Percentiles rank a stretch among this genome's conserved stretches.
Evolutionary conservation across 2,329 filamentous ascomycete species (phyloP).

Genomic region (Clarireedia homoeocarpa): DNA sequence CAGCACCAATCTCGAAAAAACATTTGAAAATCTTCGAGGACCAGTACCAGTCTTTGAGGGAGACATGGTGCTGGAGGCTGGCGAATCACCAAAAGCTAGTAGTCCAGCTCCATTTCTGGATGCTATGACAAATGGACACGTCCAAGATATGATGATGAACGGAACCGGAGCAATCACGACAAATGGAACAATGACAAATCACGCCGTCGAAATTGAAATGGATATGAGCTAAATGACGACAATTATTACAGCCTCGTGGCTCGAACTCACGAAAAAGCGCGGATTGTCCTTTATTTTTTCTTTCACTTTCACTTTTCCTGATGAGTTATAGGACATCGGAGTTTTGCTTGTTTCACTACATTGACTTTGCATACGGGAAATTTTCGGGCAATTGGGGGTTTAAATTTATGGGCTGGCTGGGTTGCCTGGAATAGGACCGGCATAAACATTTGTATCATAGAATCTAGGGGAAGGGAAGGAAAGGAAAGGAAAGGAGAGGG

Average conservation of each 20-base stretch:
- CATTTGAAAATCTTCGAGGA: slow-evolving; percentile 49
- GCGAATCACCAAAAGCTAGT: slow-evolving; percentile 32
- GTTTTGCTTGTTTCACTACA: slow-evolving; percentile 10
- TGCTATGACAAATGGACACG: slow-evolving; percentile 11
- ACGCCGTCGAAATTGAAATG: slow-evolving; percentile 32
- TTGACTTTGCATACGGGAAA: slow-evolving; percentile 10
- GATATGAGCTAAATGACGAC: slow-evolving; percentile 33
- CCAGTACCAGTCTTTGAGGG: slow-evolving; percentile 53
- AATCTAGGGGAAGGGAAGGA: slow-evolving; percentile 1
- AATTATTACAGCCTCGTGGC: slow-evolving; percentile 4
- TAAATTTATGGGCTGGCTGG: slow-evolving; percentile 1
- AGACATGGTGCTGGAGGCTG: slow-evolving; percentile 40
- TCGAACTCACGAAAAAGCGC: slow-evolving; percentile 5
- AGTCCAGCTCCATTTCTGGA: slow-evolving; percentile 5
- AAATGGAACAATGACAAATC: slow-evolving; percentile 1
- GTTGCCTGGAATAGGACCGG: slow-evolving; percentile 9
- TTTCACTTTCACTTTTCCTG: background rate
- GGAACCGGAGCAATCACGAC: slow-evolving; percentile 12
- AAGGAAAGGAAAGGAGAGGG: background rate
- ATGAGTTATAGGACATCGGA: slow-evolving; percentile 10
- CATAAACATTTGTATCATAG: slow-evolving; percentile 12
- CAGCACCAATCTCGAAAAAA: slow-evolving; percentile 45
- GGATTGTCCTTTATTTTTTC: slow-evolving; percentile 1
- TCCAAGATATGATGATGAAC: slow-evolving; percentile 12
- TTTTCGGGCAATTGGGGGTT: background rate